These are phyloP conservation scores for Rhodotorula kratochvilovae DNA, from an alignment of 768 basidiomycete genomes.

Conservation along the genomic window DNA sequence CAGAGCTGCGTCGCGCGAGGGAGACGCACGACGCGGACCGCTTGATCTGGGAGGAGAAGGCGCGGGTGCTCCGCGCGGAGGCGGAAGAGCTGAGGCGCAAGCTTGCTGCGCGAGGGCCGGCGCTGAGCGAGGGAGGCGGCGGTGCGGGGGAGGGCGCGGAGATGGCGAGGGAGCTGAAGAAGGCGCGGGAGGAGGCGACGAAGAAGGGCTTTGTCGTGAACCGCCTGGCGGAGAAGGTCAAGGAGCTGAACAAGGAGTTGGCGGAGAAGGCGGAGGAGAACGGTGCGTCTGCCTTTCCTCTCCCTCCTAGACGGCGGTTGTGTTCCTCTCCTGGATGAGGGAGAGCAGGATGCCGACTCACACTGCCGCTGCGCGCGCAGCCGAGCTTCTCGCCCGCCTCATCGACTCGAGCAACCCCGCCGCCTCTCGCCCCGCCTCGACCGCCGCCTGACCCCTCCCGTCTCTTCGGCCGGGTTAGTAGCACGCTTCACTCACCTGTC, in stretches of 20 bases:
- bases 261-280: background rate
- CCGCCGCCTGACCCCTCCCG: background rate
- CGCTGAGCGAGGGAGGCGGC: too few species aligned
- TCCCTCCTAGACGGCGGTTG: too few species aligned
- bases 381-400: background rate
- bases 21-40: background rate
- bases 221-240: background rate
- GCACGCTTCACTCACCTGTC: background rate
- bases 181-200: background rate
- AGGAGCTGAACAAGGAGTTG: background rate
- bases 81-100: background rate
- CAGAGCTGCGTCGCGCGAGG: background rate
- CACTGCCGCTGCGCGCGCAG: background rate
- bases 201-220: background rate
- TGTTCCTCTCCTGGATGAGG: too few species aligned
- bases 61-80: background rate
- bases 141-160: background rate
- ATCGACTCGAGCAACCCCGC: background rate
- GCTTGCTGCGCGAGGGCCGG: background rate
- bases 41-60: background rate
- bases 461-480: background rate
- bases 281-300: background rate
- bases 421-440: background rate
- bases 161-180: background rate
- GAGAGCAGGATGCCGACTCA: too few species aligned